Conservation (phyloP, 176 grass and related monocot species). For the Pontederia paniculata region DNA sequence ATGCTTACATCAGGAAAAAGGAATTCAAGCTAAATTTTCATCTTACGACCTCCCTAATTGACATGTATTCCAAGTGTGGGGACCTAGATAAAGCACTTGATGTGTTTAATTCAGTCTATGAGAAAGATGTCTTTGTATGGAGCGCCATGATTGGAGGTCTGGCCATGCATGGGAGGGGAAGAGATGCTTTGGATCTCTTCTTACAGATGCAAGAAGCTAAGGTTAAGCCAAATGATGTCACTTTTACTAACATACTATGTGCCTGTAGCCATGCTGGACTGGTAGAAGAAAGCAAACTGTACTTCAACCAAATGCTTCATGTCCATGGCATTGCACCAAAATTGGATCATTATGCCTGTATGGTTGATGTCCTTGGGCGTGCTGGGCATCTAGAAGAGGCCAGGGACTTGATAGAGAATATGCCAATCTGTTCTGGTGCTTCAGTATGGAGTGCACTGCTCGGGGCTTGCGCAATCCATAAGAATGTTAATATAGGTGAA, state of each 20-base stretch:
- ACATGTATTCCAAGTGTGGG: conserved; percentile 47
- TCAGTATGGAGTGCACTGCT: conserved; percentile 46
- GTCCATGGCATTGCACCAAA: conserved; percentile 28
- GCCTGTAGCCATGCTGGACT: conserved; percentile 43
- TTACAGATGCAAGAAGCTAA: conserved; percentile 28
- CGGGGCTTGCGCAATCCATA: conserved; percentile 33
- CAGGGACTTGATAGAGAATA: conserved; percentile 33
- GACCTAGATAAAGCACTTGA: conserved; percentile 38
- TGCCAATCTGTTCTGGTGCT: conserved; percentile 34
- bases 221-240: conserved; percentile 35
- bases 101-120: conserved; percentile 21
- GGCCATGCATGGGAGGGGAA: conserved; percentile 25
- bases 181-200: conserved; percentile 36
- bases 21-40: conserved; percentile 21
- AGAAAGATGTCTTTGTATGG: conserved; percentile 45
- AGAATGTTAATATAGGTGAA: conserved; percentile 30
- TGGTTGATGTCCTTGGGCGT: conserved; percentile 49
- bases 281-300: conserved; percentile 21
- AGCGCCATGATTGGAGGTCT: conserved; percentile 50
- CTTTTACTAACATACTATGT: conserved; percentile 27
- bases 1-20: conserved; percentile 14
- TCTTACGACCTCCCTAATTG: conserved; percentile 35
- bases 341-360: conserved; percentile 35
- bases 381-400: conserved; percentile 35
- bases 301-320: conserved; percentile 36